These are phyloP conservation scores for Primulina huaijiensis DNA, from an alignment of 257 asterid species.

Conservation along the genomic window DNA sequence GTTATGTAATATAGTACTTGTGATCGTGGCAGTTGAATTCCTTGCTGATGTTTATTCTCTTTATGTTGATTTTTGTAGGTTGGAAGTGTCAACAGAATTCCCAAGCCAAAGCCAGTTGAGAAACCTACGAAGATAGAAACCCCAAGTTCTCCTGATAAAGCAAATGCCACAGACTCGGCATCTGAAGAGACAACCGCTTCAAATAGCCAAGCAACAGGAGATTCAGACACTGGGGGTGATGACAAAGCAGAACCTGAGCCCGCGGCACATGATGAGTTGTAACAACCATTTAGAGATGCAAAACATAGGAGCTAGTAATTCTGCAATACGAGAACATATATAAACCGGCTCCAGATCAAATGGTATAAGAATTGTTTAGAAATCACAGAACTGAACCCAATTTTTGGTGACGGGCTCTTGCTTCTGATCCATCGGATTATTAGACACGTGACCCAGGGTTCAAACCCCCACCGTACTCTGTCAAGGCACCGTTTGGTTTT, in stretches of 20 bases:
- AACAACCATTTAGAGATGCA: slow-evolving; percentile 26
- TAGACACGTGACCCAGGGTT: slow-evolving; percentile 24
- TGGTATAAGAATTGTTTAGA: slow-evolving; percentile 11
- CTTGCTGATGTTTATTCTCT: neutral
- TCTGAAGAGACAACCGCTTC: slow-evolving; percentile 56
- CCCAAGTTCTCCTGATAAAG: slow-evolving; percentile 39
- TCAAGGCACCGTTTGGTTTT: slow-evolving; percentile 20
- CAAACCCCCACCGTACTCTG: neutral
- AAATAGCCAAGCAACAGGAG: slow-evolving; percentile 37
- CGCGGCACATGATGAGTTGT: slow-evolving; percentile 75
- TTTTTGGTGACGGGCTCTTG: slow-evolving; percentile 38
- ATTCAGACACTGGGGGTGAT: slow-evolving; percentile 35
- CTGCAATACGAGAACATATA: slow-evolving; percentile 23
- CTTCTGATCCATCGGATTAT: slow-evolving; percentile 24
- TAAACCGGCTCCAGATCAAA: slow-evolving; percentile 8
- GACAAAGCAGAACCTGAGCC: slow-evolving; percentile 40
- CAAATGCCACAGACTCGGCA: slow-evolving; percentile 36
- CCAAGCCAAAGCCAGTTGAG: slow-evolving; percentile 96
- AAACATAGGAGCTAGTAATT: slow-evolving; percentile 25
- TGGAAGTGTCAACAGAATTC: slow-evolving; percentile 65
- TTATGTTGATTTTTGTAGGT: slow-evolving; percentile 43
- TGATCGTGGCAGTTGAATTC: neutral
- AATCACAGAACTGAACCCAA: slow-evolving; percentile 34
- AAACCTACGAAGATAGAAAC: slow-evolving; percentile 61
- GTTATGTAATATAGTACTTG: neutral